These are phyloP conservation scores for Tuber borchii DNA, from an alignment of 495 filamentous ascomycete species.

Conservation along the genomic window DNA sequence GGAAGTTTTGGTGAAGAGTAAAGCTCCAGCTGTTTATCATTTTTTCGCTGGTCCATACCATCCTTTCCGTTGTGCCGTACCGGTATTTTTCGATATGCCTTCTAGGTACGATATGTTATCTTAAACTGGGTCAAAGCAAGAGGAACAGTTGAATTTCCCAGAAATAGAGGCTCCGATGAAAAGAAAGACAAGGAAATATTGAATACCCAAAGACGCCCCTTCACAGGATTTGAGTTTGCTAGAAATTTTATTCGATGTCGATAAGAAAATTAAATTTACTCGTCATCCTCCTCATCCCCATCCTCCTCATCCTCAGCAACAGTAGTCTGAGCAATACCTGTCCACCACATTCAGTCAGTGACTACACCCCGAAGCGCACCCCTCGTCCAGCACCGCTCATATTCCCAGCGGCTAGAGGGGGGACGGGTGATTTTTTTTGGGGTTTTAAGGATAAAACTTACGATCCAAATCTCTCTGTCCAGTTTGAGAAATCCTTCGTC, in stretches of 20 bases:
- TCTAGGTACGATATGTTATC: neutral
- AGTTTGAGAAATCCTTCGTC: slow-evolving; percentile 89
- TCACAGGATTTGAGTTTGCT: neutral
- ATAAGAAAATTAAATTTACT: neutral
- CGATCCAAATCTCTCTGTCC: slow-evolving; percentile 99
- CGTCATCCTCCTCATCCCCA: slow-evolving; percentile 22
- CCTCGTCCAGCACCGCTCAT: slow-evolving; percentile 43
- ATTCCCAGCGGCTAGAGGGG: slow-evolving; percentile 44
- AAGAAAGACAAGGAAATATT: neutral
- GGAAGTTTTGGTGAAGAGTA: neutral
- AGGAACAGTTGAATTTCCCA: neutral
- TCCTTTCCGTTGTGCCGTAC: neutral
- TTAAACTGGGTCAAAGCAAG: neutral
- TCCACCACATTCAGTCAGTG: slow-evolving; percentile 26
- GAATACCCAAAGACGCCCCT: neutral
- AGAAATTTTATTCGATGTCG: neutral
- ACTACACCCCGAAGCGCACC: slow-evolving; percentile 39
- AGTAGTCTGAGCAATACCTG: slow-evolving; percentile 36
- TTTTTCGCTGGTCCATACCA: neutral
- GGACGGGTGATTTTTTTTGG: slow-evolving; percentile 24
- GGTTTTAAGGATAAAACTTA: slow-evolving; percentile 35
- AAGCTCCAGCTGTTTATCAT: neutral
- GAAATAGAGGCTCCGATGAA: neutral
- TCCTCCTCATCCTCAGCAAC: slow-evolving; percentile 29
- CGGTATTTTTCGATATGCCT: neutral